Evolutionary conservation across 495 filamentous ascomycete genomes (phyloP).

Genomic region (Xylaria castorea): DNA sequence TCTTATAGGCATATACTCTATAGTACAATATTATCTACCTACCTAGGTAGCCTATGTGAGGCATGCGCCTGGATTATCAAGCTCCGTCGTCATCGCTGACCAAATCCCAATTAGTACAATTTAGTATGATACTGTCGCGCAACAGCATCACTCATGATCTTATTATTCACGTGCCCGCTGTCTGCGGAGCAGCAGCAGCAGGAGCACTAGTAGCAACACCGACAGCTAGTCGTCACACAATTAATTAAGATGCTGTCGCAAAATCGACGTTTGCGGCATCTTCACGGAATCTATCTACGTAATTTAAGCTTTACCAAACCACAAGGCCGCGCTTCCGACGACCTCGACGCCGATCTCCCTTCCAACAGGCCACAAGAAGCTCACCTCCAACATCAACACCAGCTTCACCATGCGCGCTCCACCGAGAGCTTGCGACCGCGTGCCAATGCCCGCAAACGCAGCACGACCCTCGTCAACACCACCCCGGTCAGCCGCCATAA

Average conservation of each 20-base stretch:
- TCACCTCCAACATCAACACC: slow-evolving; percentile 33
- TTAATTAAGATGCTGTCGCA: slow-evolving; percentile 57
- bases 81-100: slow-evolving; percentile 15
- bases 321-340: slow-evolving; percentile 80
- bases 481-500: slow-evolving; percentile 73
- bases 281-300: slow-evolving; percentile 84
- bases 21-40: slow-evolving; percentile 1
- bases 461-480: slow-evolving; percentile 72
- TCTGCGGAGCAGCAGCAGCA: slow-evolving; percentile 34
- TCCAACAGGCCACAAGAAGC: slow-evolving; percentile 70
- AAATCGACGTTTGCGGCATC: slow-evolving; percentile 88
- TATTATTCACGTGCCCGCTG: slow-evolving; percentile 48
- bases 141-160: slow-evolving; percentile 49
- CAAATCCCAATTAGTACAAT: neutral
- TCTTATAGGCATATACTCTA: neutral
- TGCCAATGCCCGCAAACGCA: slow-evolving; percentile 63
- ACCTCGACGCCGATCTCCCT: slow-evolving; percentile 78
- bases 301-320: slow-evolving; percentile 74
- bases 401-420: slow-evolving; percentile 72
- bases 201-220: neutral
- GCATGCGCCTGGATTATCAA: neutral
- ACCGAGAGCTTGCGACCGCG: slow-evolving; percentile 66
- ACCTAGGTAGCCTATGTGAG: neutral
- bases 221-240: neutral
- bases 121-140: slow-evolving; percentile 1